Evolutionary conservation across 1,139 yeast genomes (phyloP).

Genomic region (Saccharomyces pastorianus): DNA sequence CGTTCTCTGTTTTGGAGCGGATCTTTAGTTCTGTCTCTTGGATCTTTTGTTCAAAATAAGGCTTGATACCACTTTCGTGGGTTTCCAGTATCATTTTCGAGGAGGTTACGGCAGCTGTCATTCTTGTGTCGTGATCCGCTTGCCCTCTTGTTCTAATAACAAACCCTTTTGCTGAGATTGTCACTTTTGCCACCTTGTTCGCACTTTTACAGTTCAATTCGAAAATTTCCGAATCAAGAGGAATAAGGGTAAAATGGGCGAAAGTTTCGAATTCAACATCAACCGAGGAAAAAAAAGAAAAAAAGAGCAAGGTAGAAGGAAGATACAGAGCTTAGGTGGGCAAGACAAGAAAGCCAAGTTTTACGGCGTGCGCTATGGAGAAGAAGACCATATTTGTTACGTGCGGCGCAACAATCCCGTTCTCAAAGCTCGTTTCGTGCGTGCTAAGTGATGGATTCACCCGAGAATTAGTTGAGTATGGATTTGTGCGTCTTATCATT

Average conservation of each 20-base stretch:
- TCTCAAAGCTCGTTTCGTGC: constrained; percentile 43
- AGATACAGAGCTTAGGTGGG: no score
- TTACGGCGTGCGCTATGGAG: not conserved
- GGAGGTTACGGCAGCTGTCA: constrained; percentile 37
- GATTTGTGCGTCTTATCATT: constrained; percentile 40
- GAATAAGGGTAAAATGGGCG: not conserved
- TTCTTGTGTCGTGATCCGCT: constrained; percentile 31
- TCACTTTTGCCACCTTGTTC: not conserved
- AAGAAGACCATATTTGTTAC: constrained; percentile 45
- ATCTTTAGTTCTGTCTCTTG: constrained; percentile 87
- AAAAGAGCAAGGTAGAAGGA: not conserved
- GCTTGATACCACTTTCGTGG: constrained; percentile 74
- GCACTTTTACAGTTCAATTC: not conserved
- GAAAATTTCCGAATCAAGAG: not conserved
- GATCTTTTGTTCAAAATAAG: constrained; percentile 86
- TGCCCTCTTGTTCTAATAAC: constrained; percentile 21
- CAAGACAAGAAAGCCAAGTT: not conserved
- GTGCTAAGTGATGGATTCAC: constrained; percentile 37
- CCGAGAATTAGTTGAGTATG: constrained; percentile 28
- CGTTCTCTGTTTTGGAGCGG: constrained; percentile 79
- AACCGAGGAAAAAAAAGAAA: no score
- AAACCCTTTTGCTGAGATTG: not conserved
- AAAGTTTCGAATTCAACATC: no score
- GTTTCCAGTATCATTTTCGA: constrained; percentile 15
- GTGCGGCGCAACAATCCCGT: constrained; percentile 84